Conservation (phyloP, 2,329 filamentous ascomycete genomes). For the Phyllosticta capitalensis region DNA sequence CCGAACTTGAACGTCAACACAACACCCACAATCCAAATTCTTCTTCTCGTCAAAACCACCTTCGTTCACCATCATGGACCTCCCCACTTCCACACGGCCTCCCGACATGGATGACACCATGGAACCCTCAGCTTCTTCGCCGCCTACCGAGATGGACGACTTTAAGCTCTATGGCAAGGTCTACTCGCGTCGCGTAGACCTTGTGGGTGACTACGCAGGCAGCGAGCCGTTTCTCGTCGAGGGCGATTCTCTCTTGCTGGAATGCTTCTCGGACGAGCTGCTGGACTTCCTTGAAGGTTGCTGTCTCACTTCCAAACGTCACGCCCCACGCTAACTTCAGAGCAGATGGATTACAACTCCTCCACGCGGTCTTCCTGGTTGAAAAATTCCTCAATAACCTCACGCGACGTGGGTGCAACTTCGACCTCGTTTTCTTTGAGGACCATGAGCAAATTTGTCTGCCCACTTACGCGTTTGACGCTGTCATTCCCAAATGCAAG, state of each 20-base stretch:
- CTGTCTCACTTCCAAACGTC: conserved; percentile 1
- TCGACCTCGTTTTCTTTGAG: conserved; percentile 62
- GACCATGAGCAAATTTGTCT: conserved; percentile 47
- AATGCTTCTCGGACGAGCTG: conserved; percentile 51
- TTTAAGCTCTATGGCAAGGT: conserved; percentile 21
- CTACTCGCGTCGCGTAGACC: conserved; percentile 30
- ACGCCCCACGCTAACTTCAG: conserved; percentile 3
- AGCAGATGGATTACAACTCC: conserved; percentile 52
- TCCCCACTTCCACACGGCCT: neutral
- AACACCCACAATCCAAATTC: neutral
- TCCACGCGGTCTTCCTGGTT: conserved; percentile 61
- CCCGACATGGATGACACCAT: neutral
- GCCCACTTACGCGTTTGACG: conserved; percentile 29
- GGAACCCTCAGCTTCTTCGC: neutral
- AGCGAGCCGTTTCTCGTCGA: conserved; percentile 64
- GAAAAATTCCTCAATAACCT: conserved; percentile 57
- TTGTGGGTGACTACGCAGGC: conserved; percentile 68
- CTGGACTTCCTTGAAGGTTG: conserved; percentile 55
- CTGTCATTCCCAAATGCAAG: too few species aligned
- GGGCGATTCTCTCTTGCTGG: conserved; percentile 59
- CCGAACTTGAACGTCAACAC: neutral
- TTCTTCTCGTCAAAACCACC: neutral
- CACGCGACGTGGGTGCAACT: conserved; percentile 55
- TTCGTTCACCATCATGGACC: neutral
- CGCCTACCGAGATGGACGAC: neutral